These are phyloP conservation scores for Atkinsonella texensis DNA, from an alignment of 2,329 filamentous ascomycete genomes.

Conservation along the genomic window DNA sequence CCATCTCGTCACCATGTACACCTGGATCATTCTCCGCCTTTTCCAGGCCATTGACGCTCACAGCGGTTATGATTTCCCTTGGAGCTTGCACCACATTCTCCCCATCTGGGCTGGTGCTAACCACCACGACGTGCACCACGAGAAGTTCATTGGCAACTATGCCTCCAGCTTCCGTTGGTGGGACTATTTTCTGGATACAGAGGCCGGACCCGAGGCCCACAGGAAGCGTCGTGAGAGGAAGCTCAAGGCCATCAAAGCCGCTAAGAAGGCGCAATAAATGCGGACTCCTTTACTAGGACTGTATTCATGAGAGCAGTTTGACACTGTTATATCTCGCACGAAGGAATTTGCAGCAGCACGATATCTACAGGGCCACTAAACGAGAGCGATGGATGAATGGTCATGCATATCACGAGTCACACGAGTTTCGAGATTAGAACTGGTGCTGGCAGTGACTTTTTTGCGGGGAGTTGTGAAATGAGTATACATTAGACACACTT, in stretches of 20 bases:
- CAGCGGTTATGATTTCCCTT: constrained; percentile 96
- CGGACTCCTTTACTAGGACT: too few relatives aligned
- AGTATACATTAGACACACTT: constrained; percentile 14
- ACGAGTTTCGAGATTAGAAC: constrained; percentile 10
- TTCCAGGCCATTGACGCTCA: constrained; percentile 98
- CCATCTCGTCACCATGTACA: constrained; percentile 95
- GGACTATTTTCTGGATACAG: constrained; percentile 89
- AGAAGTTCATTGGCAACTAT: constrained; percentile 98
- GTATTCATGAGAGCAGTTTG: too few relatives aligned
- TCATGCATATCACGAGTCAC: constrained; percentile 8
- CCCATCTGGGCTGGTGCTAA: constrained; percentile 97
- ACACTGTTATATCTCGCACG: background rate
- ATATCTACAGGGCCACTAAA: background rate
- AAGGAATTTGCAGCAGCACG: background rate
- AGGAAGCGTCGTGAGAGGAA: constrained; percentile 74
- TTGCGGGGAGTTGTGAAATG: constrained; percentile 8
- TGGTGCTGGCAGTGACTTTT: constrained; percentile 20
- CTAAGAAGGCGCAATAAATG: constrained; percentile 54
- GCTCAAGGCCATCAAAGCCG: constrained; percentile 45
- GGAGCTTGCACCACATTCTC: constrained; percentile 88
- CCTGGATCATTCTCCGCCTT: constrained; percentile 84
- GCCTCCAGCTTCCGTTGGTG: constrained; percentile 98
- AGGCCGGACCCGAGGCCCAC: constrained; percentile 77
- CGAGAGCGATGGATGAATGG: constrained; percentile 7
- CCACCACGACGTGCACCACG: constrained; percentile 94